These are phyloP conservation scores for Ambrosia hybrid DNA, from an alignment of 140 eudicot species.

Conservation along the genomic window DNA sequence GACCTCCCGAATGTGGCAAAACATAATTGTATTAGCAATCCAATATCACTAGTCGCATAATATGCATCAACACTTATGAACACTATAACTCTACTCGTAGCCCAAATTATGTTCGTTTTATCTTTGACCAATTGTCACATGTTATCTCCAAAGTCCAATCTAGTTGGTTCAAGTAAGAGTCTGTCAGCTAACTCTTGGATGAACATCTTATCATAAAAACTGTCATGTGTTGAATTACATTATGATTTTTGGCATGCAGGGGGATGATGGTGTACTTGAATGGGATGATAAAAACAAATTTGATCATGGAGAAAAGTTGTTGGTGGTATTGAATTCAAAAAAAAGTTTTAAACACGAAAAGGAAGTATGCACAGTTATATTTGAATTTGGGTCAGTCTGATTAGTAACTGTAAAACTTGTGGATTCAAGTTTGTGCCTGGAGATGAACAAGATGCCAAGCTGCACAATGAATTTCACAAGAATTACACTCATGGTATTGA, in stretches of 20 bases:
- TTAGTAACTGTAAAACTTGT: constrained; percentile 51
- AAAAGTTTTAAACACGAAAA: constrained; percentile 53
- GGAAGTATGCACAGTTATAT: constrained; percentile 54
- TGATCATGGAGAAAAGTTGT: not conserved
- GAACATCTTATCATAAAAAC: no score
- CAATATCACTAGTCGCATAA: no score
- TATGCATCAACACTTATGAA: no score
- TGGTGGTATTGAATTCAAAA: constrained; percentile 14
- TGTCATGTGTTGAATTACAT: not conserved
- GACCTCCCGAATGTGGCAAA: no score
- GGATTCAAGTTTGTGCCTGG: constrained; percentile 68
- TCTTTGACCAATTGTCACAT: no score
- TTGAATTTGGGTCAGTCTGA: constrained; percentile 64
- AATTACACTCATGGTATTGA: constrained; percentile 68
- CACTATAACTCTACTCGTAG: no score
- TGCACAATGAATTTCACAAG: constrained; percentile 70
- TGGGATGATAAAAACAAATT: no score
- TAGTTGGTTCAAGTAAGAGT: no score
- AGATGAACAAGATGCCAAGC: constrained; percentile 52
- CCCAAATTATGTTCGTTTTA: no score
- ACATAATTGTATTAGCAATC: no score
- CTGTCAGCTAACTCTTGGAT: not conserved
- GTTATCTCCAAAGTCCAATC: no score
- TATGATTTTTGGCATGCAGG: constrained; percentile 12
- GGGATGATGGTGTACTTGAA: constrained; percentile 3